Evolutionary conservation across 2,329 filamentous ascomycete genomes (phyloP).

Genomic region (Pseudocercospora vitis): DNA sequence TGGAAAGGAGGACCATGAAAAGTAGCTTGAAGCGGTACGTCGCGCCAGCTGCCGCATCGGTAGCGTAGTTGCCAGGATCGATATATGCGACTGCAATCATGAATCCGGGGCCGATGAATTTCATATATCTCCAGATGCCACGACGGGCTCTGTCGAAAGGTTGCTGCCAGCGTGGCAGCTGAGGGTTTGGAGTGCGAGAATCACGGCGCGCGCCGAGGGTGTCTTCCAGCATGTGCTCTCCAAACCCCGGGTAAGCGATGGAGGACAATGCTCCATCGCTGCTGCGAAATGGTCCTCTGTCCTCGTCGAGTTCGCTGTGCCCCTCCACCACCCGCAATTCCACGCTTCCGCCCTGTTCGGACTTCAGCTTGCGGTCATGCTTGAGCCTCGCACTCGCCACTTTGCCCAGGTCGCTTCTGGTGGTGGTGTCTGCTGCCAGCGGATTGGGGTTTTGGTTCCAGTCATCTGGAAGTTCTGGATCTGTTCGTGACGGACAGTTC

Average conservation of each 20-base stretch:
- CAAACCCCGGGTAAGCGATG: constrained; percentile 27
- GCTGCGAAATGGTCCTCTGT: constrained; percentile 6
- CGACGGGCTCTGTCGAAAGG: constrained; percentile 20
- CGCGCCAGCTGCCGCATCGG: constrained; percentile 67
- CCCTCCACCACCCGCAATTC: constrained; percentile 24
- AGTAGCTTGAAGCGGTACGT: constrained; percentile 65
- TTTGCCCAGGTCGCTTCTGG: constrained; percentile 61
- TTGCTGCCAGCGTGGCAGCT: constrained; percentile 25
- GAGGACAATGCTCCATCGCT: constrained; percentile 23
- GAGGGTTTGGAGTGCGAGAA: constrained; percentile 22
- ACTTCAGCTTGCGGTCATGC: constrained; percentile 44
- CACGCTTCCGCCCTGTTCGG: constrained; percentile 32
- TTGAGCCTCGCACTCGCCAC: constrained; percentile 59
- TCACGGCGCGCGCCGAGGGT: constrained; percentile 21
- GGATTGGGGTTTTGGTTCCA: constrained; percentile 63
- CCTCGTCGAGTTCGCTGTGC: constrained; percentile 17
- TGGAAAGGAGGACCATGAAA: constrained; percentile 68
- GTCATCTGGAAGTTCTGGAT: constrained; percentile 53
- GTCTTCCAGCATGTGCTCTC: constrained; percentile 29
- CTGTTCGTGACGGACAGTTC: constrained; percentile 66
- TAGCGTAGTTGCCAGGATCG: constrained; percentile 64
- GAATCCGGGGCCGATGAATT: constrained; percentile 67
- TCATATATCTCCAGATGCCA: constrained; percentile 46
- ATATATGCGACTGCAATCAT: constrained; percentile 56
- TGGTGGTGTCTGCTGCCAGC: constrained; percentile 61